Evolutionary conservation across 2,329 filamentous ascomycete genomes (phyloP).

Genomic region (Nemania serpens): DNA sequence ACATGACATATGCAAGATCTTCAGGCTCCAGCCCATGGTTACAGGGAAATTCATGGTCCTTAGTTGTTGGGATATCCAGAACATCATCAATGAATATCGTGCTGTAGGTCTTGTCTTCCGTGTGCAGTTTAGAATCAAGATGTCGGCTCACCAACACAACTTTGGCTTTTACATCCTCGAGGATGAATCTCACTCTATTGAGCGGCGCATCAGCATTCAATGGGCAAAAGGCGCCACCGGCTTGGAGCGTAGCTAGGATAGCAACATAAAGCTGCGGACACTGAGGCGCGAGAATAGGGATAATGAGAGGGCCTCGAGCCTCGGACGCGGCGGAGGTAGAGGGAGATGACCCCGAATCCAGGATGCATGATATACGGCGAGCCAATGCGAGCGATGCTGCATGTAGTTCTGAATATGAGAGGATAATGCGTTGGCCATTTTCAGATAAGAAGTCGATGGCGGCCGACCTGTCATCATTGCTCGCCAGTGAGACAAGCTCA

Average conservation of each 20-base stretch:
- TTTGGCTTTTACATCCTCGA: conserved; percentile 73
- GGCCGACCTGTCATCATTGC: conserved; percentile 38
- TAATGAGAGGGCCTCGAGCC: conserved; percentile 51
- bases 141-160: conserved; percentile 68
- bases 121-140: conserved; percentile 49
- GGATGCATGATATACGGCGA: conserved; percentile 48
- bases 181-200: conserved; percentile 79
- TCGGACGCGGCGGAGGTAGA: not conserved
- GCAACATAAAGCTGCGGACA: conserved; percentile 77
- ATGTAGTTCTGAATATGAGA: conserved; percentile 70
- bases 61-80: not conserved
- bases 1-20: conserved; percentile 84
- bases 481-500: conserved; percentile 60
- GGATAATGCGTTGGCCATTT: conserved; percentile 48
- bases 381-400: conserved; percentile 61
- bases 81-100: conserved; percentile 46
- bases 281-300: conserved; percentile 80
- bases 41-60: not conserved
- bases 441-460: conserved; percentile 69
- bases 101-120: conserved; percentile 36
- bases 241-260: conserved; percentile 76
- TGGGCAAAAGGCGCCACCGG: conserved; percentile 84
- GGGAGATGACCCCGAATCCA: conserved; percentile 29
- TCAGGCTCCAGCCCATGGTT: conserved; percentile 30
- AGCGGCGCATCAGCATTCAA: conserved; percentile 76